Percentiles rank a stretch among this genome's conserved stretches.
Conservation (phyloP, 1,284 basidiomycete genomes). For the Polyporus tsugae region DNA sequence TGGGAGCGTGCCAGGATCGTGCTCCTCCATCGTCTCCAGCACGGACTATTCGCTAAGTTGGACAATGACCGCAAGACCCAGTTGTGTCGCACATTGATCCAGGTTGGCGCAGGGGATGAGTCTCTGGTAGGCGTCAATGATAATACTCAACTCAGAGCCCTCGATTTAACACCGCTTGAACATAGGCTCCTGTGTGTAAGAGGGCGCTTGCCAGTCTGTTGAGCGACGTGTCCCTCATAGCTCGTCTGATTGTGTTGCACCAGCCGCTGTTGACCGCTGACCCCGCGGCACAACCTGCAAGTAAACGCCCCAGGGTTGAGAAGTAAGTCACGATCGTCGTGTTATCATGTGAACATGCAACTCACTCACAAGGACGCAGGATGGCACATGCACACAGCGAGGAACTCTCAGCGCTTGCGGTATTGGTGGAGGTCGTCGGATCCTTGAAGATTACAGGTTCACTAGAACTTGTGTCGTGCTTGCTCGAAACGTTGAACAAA, state of each 20-base stretch:
- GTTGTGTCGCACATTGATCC: constrained; percentile 62
- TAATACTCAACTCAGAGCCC: neutral
- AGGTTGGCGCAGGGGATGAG: constrained; percentile 52
- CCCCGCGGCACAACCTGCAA: constrained; percentile 55
- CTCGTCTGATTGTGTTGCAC: constrained; percentile 65
- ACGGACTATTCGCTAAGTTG: constrained; percentile 61
- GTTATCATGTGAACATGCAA: neutral
- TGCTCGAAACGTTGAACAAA: constrained; percentile 80
- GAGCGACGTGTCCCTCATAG: constrained; percentile 59
- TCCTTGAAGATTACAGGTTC: constrained; percentile 72
- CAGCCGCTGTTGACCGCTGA: constrained; percentile 57
- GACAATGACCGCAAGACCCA: constrained; percentile 60
- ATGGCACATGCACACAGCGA: constrained; percentile 30
- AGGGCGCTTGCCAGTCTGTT: constrained; percentile 57
- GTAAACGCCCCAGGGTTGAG: constrained; percentile 69
- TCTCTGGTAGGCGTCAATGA: constrained; percentile 52
- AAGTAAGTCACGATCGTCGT: constrained; percentile 47
- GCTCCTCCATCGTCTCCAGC: constrained; percentile 54
- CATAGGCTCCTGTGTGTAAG: constrained; percentile 60
- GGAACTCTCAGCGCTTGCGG: constrained; percentile 56
- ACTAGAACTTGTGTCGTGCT: constrained; percentile 72
- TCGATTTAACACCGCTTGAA: constrained; percentile 3
- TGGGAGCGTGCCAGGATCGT: constrained; percentile 45
- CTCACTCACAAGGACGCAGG: constrained; percentile 4
- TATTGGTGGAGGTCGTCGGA: constrained; percentile 78